These are phyloP conservation scores for Neospermospora avenae DNA, from an alignment of 2,329 filamentous ascomycete species.

Conservation along the genomic window DNA sequence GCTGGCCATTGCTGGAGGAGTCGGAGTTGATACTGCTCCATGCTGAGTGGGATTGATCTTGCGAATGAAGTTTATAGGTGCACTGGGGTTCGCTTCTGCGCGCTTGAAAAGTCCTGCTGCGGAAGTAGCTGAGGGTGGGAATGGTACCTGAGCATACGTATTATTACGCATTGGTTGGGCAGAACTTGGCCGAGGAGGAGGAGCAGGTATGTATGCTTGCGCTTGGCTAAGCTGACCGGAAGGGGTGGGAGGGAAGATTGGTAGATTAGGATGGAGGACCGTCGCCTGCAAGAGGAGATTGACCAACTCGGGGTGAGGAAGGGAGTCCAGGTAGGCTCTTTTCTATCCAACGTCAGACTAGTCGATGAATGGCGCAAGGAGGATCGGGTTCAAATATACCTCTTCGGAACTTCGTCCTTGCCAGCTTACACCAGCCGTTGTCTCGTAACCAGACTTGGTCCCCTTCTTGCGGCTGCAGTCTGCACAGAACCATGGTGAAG, in stretches of 20 bases:
- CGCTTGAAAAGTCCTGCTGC: slow-evolving; percentile 36
- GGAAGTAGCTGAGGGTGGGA: slow-evolving; percentile 34
- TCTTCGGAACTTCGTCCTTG: slow-evolving; percentile 38
- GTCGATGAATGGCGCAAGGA: background rate
- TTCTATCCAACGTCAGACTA: slow-evolving; percentile 43
- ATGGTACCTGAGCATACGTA: slow-evolving; percentile 28
- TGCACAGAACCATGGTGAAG: slow-evolving; percentile 69
- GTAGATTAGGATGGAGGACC: slow-evolving; percentile 59
- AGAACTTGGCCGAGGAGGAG: slow-evolving; percentile 8
- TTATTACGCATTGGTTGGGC: slow-evolving; percentile 22
- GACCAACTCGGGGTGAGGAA: slow-evolving; percentile 60
- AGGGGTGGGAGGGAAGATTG: slow-evolving; percentile 52
- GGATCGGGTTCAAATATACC: slow-evolving; percentile 32
- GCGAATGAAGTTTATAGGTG: slow-evolving; percentile 40
- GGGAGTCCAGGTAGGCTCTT: slow-evolving; percentile 58
- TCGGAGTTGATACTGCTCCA: slow-evolving; percentile 48
- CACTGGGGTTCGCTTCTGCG: slow-evolving; percentile 37
- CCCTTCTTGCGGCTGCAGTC: slow-evolving; percentile 53
- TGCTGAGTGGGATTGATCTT: slow-evolving; percentile 33
- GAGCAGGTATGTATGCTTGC: slow-evolving; percentile 17
- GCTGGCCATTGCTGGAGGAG: slow-evolving; percentile 49
- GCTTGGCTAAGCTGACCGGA: slow-evolving; percentile 11
- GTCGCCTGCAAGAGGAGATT: slow-evolving; percentile 61
- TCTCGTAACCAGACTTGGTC: slow-evolving; percentile 38
- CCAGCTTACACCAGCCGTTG: slow-evolving; percentile 30